These are phyloP conservation scores for Zymoseptoria ardabiliae DNA, from an alignment of 2,329 filamentous ascomycete species.

Conservation along the genomic window DNA sequence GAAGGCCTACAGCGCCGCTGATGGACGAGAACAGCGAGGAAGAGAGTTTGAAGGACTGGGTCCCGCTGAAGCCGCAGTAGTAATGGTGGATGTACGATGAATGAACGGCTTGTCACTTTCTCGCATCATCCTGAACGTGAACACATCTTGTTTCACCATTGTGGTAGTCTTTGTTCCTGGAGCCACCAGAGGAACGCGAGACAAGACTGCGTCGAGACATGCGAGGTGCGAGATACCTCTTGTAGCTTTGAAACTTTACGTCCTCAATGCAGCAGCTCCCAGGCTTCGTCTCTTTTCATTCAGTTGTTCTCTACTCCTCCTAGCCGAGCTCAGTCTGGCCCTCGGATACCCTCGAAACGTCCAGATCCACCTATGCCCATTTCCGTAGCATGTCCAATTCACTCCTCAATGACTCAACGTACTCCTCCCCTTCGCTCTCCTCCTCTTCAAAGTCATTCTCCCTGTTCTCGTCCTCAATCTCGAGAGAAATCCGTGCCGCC, in stretches of 20 bases:
- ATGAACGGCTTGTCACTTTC: neutral
- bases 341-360: neutral
- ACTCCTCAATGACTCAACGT: slow-evolving; percentile 44
- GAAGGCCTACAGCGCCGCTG: slow-evolving; percentile 23
- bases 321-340: neutral
- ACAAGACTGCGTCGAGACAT: no score
- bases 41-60: slow-evolving; percentile 25
- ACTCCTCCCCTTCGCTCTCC: slow-evolving; percentile 47
- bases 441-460: slow-evolving; percentile 46
- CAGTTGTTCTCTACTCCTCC: neutral
- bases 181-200: no score
- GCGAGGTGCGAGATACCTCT: no score
- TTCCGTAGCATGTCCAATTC: neutral
- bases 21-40: slow-evolving; percentile 20
- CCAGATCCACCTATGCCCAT: neutral
- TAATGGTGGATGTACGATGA: neutral
- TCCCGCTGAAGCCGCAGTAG: slow-evolving; percentile 23
- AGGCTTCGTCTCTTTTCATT: no score
- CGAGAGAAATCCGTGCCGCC: slow-evolving; percentile 53
- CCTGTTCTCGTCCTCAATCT: slow-evolving; percentile 48
- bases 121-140: no score
- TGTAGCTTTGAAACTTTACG: neutral
- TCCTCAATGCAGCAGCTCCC: neutral
- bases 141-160: no score
- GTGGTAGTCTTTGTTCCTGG: no score